Base-by-base conservation (phyloP, 139 green algal species). In the Raphidocelis subcapitata region DNA sequence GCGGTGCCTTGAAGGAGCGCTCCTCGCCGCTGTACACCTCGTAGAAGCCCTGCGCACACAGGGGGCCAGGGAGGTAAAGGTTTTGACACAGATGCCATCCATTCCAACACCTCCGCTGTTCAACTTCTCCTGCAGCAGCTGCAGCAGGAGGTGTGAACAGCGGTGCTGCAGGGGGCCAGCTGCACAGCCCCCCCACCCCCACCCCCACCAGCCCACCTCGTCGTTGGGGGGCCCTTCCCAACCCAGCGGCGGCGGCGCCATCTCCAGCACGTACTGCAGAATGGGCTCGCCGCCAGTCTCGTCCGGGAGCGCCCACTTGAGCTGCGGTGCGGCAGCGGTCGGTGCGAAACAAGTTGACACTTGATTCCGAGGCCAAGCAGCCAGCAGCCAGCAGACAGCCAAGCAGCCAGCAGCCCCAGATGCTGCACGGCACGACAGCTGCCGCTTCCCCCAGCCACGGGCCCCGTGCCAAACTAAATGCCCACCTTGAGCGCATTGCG, bases 241-340 rank as follows among this genome's bases (percentile, higher is more conserved):
- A 8, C 74, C 75, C 29, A 64, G 44, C 0, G 77, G 85, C n/a
- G 70, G 57, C 3, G 84, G 81, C n/a, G 51, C 46, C 33, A 91
- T 74, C 73, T 87, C 67, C 65, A 85, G 68, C 41, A 82, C 66
- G 62, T 92, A 92, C 5, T 61, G 52, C 16, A 73, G 61, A 47
- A 89, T 83, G 12, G 47, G 41, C 18, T 75, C 59, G 12, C 88
- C 88, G 21, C 87, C 88, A 41, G 82, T 85, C 57, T 93, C 88
- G 54, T 88, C 81, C 0, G 88, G 88, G 36, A 82, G 57, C 18
- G 37, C 64, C 85, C 87, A 93, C 63, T 90, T 88, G 29, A 93
- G 73, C 85, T 93, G 79, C 81, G 73, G 18, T 49, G 5, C 2
- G 3, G 28, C 3, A 69, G 23, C 28, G 4, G n/a, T n/a, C n/a